phyloP scores from a whole-genome alignment of 2,329 filamentous ascomycete genomes.

The Aspergillus hiratsukae region DNA sequence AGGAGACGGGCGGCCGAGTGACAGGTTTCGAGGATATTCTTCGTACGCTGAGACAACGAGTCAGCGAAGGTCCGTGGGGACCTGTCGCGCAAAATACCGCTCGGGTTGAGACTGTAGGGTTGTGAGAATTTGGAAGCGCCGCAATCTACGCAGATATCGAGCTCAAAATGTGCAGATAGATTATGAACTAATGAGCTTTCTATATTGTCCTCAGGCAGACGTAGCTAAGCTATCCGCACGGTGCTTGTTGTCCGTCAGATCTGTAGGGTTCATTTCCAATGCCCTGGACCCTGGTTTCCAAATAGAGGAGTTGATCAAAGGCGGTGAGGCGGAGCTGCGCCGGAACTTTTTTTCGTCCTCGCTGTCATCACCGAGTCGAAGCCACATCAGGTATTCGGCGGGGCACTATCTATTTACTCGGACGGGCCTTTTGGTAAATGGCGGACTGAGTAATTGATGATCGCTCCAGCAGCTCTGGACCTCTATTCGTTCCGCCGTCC shows the following conservation, averaged over 20 bases:
- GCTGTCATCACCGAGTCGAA: not conserved
- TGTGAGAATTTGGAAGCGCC: slow-evolving; percentile 15
- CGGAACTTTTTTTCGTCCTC: slow-evolving; percentile 20
- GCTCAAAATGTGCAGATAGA: not conserved
- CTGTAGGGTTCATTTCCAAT: slow-evolving; percentile 4
- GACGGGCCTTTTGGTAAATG: not conserved
- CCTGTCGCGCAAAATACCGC: slow-evolving; percentile 26
- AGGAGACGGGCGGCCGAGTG: slow-evolving; percentile 27
- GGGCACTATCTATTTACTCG: not conserved
- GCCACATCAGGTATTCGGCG: not conserved
- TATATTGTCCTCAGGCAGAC: not conserved
- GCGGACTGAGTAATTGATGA: not conserved
- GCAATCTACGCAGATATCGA: not conserved
- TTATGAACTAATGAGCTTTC: not conserved
- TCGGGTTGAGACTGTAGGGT: slow-evolving; percentile 34
- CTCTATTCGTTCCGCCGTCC: not conserved
- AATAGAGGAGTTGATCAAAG: slow-evolving; percentile 4
- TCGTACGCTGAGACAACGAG: slow-evolving; percentile 35
- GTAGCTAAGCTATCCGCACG: not conserved
- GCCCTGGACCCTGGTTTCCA: slow-evolving; percentile 15
- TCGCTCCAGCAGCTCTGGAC: not conserved
- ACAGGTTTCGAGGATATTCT: slow-evolving; percentile 39
- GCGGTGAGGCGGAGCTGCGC: slow-evolving; percentile 21
- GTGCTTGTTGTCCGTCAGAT: not conserved
- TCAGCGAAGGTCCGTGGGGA: slow-evolving; percentile 41